phyloP scores from a whole-genome alignment of 2,329 filamentous ascomycete species.

The Penicillium sp. region DNA sequence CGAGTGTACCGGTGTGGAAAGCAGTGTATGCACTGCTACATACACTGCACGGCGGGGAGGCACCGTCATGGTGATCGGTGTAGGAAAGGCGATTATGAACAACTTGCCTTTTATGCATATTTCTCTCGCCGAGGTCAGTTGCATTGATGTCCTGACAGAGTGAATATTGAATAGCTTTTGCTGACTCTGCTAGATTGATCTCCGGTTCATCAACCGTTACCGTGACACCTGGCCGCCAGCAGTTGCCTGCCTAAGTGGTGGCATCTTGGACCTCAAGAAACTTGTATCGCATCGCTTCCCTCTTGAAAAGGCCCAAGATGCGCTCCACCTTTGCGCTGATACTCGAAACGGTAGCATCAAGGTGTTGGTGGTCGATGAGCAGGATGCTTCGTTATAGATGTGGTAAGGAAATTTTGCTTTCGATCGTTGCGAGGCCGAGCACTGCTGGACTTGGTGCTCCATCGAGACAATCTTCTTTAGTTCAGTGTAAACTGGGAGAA shows the following conservation, averaged over 20 bases:
- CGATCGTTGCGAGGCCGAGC: too few species aligned
- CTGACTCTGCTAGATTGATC: constrained; percentile 53
- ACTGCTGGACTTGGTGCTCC: not conserved
- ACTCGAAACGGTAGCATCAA: constrained; percentile 56
- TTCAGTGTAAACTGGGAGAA: not conserved
- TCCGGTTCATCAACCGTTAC: constrained; percentile 70
- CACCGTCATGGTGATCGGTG: constrained; percentile 62
- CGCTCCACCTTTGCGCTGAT: constrained; percentile 54
- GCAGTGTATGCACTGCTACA: constrained; percentile 58
- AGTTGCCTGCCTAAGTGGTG: constrained; percentile 59
- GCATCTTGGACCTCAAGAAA: constrained; percentile 59
- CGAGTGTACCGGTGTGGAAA: constrained; percentile 66
- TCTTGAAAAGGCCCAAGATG: constrained; percentile 60
- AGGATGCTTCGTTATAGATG: constrained; percentile 24
- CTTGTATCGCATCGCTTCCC: constrained; percentile 63
- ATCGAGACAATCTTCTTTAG: too few species aligned
- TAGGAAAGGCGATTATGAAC: constrained; percentile 61
- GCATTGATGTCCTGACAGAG: not conserved
- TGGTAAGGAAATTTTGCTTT: not conserved
- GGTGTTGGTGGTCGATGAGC: constrained; percentile 57
- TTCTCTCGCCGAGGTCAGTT: constrained; percentile 53
- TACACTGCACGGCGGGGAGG: constrained; percentile 59
- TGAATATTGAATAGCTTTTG: not conserved
- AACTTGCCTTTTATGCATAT: constrained; percentile 67
- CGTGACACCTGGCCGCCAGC: constrained; percentile 67